Evolutionary conservation across 2,329 filamentous ascomycete species (phyloP), one percentile per base, ranked within the genome.

Genomic region (Aspergillus quadricinctus): DNA sequence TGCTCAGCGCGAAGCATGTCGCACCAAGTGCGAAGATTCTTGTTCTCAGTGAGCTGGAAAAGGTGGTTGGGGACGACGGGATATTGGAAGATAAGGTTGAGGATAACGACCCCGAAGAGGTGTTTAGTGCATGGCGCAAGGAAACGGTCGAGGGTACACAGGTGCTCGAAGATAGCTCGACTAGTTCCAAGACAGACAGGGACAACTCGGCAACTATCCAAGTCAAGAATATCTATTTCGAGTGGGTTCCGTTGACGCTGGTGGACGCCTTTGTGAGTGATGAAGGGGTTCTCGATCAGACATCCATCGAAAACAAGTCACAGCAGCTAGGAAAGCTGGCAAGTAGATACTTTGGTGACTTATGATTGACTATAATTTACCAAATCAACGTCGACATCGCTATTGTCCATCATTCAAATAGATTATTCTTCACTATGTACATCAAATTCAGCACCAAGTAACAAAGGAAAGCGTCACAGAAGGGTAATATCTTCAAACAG

Each of bases 21-120:
- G 76, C 78, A 3, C 76, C 78, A 0, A 57, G 57, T 0, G 77
- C 72, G 10, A 80, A 78, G 56, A 74, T 86, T 0, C 68, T 87
- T 2, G 81, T 84, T 0, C 61, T 88, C 3, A 81, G 81, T 48
- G 83, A 86, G 54, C 74, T 78, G 5, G 86, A 87, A 50, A 89
- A 89, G 69, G 78, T 89, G 27, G 80, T 81, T 0, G 72, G 76
- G 0, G 77, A 78, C 0, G 75, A 69, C 0, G 67, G 72, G 1
- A 75, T 83, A 7, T 70, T 76, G 5, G 80, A 83, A 59, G 76
- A 81, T 23, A 55, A 65, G 2, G 74, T 74, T 2, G 82, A 85
- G 63, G 77, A 82, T 35, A 85, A 86, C 57, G 78, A 82, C 53
- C 65, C 77, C 1, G 57, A 57, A 1, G 84, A 88, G 66, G 61